Evolutionary conservation across 2,329 filamentous ascomycete genomes (phyloP), one percentile per base, ranked within the genome.

Genomic region (Phyllosticta paracitricarpa): DNA sequence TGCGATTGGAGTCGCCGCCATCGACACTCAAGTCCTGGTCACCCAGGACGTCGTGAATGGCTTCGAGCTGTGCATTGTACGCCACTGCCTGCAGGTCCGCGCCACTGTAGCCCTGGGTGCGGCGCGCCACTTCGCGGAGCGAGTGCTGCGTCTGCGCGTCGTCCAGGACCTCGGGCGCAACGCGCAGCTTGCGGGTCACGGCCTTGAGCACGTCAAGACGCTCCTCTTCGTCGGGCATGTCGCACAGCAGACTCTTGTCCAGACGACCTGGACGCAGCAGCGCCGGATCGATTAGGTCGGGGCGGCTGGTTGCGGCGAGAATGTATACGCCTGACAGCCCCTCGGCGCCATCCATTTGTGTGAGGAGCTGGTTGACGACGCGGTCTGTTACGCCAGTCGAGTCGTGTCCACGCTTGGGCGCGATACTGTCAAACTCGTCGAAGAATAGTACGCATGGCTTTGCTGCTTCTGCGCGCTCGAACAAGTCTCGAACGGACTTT

Each of bases 301-400:
- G 95, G 4, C 95, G 81, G 1, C 88, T 93, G 0, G 94, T 99
- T 1, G 94, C 95, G 24, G 95, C 95, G 2, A 99, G 83, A 5
- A 99, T 94, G 68, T 99, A 99, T 0, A 99, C 95, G 1, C 94
- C 94, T 0, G 88, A 91, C 4, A 99, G 77, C 0, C 94, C 95
- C 74, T 99, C 95, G 0, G 94, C 94, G 70, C 94, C 94, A 70
- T 99, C 94, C 94, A 99, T 99, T 74, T 97, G 93, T 0, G 95
- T 99, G 10, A 99, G 82, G 62, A 99, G 85, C 79, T 99, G 95
- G 73, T 99, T 99, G 67, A 99, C 94, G 0, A 99, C 95, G 48
- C 95, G 86, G 74, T 99, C 95, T 0, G 94, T 99, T n/a, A 99
- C 95, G 65, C 95, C 94, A 0, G 94, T 99, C 1, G 89, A 94